These are phyloP conservation scores for Cardamine resedifolia DNA, from an alignment of 345 rosid genomes.

Conservation along the genomic window DNA sequence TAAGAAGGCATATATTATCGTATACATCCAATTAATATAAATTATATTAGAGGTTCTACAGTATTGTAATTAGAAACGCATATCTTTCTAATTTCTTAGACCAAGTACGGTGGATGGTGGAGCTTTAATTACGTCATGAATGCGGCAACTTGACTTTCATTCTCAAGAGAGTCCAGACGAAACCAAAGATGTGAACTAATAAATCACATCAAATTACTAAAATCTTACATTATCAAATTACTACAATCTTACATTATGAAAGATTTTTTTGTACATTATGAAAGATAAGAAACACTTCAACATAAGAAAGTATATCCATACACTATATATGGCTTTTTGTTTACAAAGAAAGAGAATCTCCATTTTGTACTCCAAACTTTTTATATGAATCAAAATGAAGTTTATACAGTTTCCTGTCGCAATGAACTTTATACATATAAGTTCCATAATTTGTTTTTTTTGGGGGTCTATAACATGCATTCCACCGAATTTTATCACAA, in stretches of 20 bases:
- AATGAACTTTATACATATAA: not conserved
- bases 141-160: constrained; percentile 30
- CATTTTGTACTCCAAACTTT: not conserved
- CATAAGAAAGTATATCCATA: not conserved
- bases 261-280: too few relatives aligned
- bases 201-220: not conserved
- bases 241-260: constrained; percentile 19
- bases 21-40: not conserved
- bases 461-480: not conserved
- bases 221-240: constrained; percentile 11
- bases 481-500: too few relatives aligned
- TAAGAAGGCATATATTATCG: not conserved
- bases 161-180: constrained; percentile 6
- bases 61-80: not conserved
- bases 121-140: constrained; percentile 23
- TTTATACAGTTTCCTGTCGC: not conserved
- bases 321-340: constrained; percentile 7
- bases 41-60: not conserved
- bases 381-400: not conserved
- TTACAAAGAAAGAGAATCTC: not conserved
- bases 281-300: not conserved
- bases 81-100: not conserved
- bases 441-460: not conserved
- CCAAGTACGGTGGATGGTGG: constrained; percentile 30
- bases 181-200: constrained; percentile 25